phyloP scores from a whole-genome alignment of 2,329 filamentous ascomycete genomes.

The Chaetoscypha palmicola region DNA sequence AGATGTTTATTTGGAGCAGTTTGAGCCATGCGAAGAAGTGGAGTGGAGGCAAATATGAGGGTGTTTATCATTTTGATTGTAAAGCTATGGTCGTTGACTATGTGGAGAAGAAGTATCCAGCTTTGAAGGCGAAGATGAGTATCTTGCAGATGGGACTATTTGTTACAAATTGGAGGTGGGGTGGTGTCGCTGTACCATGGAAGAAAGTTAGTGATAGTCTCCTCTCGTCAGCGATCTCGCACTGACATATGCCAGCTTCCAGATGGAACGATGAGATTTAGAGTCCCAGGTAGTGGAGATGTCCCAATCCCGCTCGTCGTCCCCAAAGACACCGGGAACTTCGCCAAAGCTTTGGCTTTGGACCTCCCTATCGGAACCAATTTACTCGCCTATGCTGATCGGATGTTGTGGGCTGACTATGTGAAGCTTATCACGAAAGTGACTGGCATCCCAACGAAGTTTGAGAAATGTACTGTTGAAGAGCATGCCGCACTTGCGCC shows the following conservation, averaged over 20 bases:
- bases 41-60: slow-evolving; percentile 32
- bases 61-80: slow-evolving; percentile 34
- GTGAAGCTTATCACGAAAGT: slow-evolving; percentile 15
- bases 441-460: slow-evolving; percentile 10
- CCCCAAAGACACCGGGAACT: slow-evolving; percentile 27
- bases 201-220: slow-evolving; percentile 9
- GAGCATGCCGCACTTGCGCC: slow-evolving; percentile 25
- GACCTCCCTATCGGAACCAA: slow-evolving; percentile 22
- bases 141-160: slow-evolving; percentile 33
- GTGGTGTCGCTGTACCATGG: slow-evolving; percentile 10
- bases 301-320: slow-evolving; percentile 22
- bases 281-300: slow-evolving; percentile 10
- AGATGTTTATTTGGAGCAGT: slow-evolving; percentile 34
- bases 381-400: slow-evolving; percentile 15
- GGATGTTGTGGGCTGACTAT: slow-evolving; percentile 17
- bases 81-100: slow-evolving; percentile 31
- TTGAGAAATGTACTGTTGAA: slow-evolving; percentile 13
- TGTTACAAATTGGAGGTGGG: slow-evolving; percentile 28
- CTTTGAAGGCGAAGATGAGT: slow-evolving; percentile 27
- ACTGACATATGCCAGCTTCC: slow-evolving; percentile 7
- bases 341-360: slow-evolving; percentile 25
- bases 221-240: background rate
- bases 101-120: slow-evolving; percentile 21
- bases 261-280: slow-evolving; percentile 13
- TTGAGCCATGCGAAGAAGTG: slow-evolving; percentile 32